Evolutionary conservation across 1,284 basidiomycete genomes (phyloP), one percentile per base, ranked within the genome.

Genomic region (Uromyces viciae-fabae): DNA sequence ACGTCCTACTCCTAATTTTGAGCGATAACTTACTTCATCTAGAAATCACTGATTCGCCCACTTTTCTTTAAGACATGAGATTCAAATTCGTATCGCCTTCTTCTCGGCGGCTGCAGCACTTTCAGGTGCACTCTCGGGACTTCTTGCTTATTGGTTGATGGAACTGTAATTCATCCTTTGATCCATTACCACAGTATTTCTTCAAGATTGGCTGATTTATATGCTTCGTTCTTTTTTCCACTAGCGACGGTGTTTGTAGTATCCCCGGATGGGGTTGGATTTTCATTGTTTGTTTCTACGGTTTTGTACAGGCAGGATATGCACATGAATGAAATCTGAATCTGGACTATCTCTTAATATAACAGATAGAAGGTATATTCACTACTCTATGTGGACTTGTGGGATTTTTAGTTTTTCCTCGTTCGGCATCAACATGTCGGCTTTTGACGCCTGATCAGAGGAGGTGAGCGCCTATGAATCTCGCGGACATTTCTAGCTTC

Each of bases 211-310:
- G 22, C 69, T 54, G 69, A 72, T 52, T 33, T 17, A 2, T 28
- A 25, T 46, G 8, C 54, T 4, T 38, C 33, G 31, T 38, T 19
- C 49, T 36, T n/a, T 46, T 14, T 5, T 25, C 49, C 33, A 25
- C 38, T 25, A 73, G 71, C 19, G 64, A 78, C 33, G 76, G 76
- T 9, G 40, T 71, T 11, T 54, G 66, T 22, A 28, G 43, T 28
- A 69, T 78, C 19, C 76, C 64, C 9, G 76, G 76, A 38, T 78
- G 76, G 76, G 66, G 76, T 31, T 78, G 76, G 76, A 78, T 69
- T 69, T 78, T 78, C 36, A 78, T 78, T 31, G 76, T 78, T 68
- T 58, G 66, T 76, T 38, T 19, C 31, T 52, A 38, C 49, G 28
- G 43, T 19, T 46, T 52, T 46, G 25, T n/a, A n/a, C n/a, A n/a